Percentiles rank a stretch among this genome's conserved stretches.
phyloP scores from a whole-genome alignment of 2,329 filamentous ascomycete species.

The Fusarium sp. region DNA sequence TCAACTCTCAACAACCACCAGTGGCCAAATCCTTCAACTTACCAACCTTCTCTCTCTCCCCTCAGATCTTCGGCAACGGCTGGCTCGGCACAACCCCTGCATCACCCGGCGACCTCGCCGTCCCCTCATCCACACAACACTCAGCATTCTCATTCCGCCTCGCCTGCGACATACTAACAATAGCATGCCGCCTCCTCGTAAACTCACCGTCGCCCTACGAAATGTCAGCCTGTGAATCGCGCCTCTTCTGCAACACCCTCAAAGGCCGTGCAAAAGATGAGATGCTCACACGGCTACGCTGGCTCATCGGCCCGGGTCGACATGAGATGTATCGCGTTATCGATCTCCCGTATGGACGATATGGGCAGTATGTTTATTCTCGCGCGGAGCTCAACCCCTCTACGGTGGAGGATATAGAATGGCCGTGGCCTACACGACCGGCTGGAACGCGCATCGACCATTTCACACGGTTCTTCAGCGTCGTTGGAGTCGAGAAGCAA shows the following conservation, averaged over 20 bases:
- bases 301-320: conserved; percentile 36
- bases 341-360: conserved; percentile 39
- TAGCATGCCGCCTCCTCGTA: conserved; percentile 36
- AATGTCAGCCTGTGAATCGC: conserved; percentile 9
- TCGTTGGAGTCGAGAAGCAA: conserved; percentile 40
- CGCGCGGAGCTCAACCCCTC: conserved; percentile 30
- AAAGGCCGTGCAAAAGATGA: conserved; percentile 31
- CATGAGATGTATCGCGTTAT: conserved; percentile 39
- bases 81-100: conserved; percentile 32
- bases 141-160: conserved; percentile 38
- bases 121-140: not conserved
- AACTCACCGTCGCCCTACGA: conserved; percentile 6
- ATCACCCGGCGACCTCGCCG: conserved; percentile 4
- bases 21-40: conserved; percentile 5
- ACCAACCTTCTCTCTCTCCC: conserved; percentile 9
- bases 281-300: conserved; percentile 37
- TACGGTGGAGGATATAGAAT: conserved; percentile 26
- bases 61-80: conserved; percentile 40
- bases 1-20: conserved; percentile 5
- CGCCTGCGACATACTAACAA: conserved; percentile 25
- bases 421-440: conserved; percentile 27
- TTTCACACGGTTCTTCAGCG: conserved; percentile 31
- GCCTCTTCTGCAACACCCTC: conserved; percentile 33
- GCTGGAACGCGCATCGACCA: conserved; percentile 13
- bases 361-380: conserved; percentile 36